phyloP scores from a whole-genome alignment of 1,139 yeast genomes.

The Kodamaea arcana region DNA sequence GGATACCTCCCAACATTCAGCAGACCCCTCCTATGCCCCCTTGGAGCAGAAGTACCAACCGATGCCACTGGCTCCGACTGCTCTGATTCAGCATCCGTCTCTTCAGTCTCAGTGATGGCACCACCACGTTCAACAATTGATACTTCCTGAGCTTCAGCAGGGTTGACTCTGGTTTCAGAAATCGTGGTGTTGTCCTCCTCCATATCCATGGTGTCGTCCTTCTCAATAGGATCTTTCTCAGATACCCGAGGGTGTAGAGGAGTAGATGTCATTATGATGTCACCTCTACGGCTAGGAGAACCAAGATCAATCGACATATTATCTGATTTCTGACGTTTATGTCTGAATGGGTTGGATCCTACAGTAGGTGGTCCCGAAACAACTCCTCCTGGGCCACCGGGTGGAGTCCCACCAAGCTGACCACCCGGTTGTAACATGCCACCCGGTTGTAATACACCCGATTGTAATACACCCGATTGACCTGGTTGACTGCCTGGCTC shows the following conservation, averaged over 20 bases:
- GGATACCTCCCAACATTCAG: conserved; percentile 17
- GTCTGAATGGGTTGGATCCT: conserved; percentile 11
- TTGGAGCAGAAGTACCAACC: conserved; percentile 1
- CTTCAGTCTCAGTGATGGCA: conserved; percentile 1
- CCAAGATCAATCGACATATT: conserved; percentile 15
- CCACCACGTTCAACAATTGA: conserved; percentile 2
- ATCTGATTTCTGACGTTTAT: conserved; percentile 21
- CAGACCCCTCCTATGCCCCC: conserved; percentile 11
- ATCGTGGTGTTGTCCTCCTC: conserved; percentile 11
- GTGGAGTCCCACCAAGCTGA: too few species aligned
- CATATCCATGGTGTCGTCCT: conserved; percentile 11
- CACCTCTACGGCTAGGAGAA: conserved; percentile 6
- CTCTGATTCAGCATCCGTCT: conserved; percentile 5
- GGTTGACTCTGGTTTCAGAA: conserved; percentile 8
- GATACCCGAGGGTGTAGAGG: conserved; percentile 4
- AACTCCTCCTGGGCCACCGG: not conserved
- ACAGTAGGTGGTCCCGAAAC: not conserved
- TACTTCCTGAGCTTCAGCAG: conserved; percentile 5
- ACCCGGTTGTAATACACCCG: too few species aligned
- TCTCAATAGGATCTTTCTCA: conserved; percentile 10
- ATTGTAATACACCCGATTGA: too few species aligned
- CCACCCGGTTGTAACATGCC: too few species aligned
- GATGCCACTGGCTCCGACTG: conserved; percentile 7
- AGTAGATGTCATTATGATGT: conserved; percentile 7
- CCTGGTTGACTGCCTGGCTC: too few species aligned